Evolutionary conservation across 176 grass and related monocot species (phyloP).

Genomic region (Cocos nucifera): DNA sequence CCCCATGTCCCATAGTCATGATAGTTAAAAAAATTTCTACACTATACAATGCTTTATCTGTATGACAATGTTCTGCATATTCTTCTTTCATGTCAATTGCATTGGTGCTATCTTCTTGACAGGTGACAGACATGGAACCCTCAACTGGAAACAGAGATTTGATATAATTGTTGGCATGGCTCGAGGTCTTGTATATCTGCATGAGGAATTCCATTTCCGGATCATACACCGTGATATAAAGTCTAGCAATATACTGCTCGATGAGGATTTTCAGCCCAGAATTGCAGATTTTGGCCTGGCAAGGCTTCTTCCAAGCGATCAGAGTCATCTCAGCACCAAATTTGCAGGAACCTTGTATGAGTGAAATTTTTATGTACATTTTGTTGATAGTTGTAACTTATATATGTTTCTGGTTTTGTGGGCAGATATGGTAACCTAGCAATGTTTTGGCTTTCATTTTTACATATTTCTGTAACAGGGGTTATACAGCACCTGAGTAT

Average conservation of each 20-base stretch:
- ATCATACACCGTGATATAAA: slow-evolving; percentile 93
- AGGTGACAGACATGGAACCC: slow-evolving; percentile 54
- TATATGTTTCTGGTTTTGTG: no score
- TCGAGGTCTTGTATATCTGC: slow-evolving; percentile 74
- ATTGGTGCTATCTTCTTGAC: background rate
- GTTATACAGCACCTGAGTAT: slow-evolving; percentile 84
- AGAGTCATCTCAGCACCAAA: slow-evolving; percentile 72
- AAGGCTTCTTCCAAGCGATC: slow-evolving; percentile 62
- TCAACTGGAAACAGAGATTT: slow-evolving; percentile 72
- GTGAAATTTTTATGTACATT: background rate
- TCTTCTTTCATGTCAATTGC: no score
- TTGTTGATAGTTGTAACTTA: no score
- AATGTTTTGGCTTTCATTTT: no score
- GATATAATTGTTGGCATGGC: slow-evolving; percentile 76
- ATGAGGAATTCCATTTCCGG: slow-evolving; percentile 70
- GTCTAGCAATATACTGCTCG: slow-evolving; percentile 68
- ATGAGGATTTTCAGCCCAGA: slow-evolving; percentile 63
- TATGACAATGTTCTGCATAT: no score
- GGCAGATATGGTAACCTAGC: no score
- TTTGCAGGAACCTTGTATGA: slow-evolving; percentile 91
- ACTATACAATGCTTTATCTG: no score
- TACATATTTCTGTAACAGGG: slow-evolving; percentile 33
- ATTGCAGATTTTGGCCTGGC: slow-evolving; percentile 80
- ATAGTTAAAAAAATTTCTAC: no score
- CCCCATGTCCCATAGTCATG: no score